These are phyloP conservation scores for Galerina sulciceps DNA, from an alignment of 768 basidiomycete species.

Conservation along the genomic window DNA sequence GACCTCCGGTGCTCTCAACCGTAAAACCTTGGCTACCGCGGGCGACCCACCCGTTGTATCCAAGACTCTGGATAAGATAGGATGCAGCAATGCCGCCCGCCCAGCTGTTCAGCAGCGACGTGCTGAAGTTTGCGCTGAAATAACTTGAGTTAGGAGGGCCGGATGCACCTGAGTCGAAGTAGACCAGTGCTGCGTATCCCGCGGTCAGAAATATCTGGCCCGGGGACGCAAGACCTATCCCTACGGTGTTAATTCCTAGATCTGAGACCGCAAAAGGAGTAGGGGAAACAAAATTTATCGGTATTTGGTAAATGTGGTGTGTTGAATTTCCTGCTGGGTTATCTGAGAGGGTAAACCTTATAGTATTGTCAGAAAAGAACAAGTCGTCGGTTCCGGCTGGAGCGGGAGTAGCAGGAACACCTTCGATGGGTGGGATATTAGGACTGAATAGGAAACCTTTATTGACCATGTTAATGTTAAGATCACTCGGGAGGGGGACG, in stretches of 20 bases:
- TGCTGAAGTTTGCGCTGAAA: not conserved
- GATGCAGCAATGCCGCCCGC: conserved; percentile 20
- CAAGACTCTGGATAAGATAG: conserved; percentile 13
- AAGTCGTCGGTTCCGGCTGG: too few relatives aligned
- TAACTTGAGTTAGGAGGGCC: not conserved
- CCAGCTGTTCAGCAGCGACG: conserved; percentile 3
- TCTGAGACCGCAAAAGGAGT: too few relatives aligned
- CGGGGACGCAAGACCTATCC: not conserved
- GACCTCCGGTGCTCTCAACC: conserved; percentile 19
- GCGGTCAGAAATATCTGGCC: not conserved
- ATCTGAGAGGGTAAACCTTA: conserved; percentile 2
- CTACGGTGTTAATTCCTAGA: too few relatives aligned
- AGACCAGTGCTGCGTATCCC: not conserved
- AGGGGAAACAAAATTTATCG: too few relatives aligned
- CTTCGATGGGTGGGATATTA: not conserved
- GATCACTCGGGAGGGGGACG: conserved; percentile 7
- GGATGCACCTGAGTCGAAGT: not conserved
- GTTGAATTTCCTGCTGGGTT: not conserved
- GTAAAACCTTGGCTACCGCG: conserved; percentile 4
- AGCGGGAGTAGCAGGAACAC: too few relatives aligned
- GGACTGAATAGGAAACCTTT: not conserved
- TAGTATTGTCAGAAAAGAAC: not conserved
- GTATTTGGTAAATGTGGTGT: conserved; percentile 4
- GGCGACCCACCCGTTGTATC: conserved; percentile 20
- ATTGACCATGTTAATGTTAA: not conserved